Percentiles rank a stretch among this genome's conserved stretches.
Evolutionary conservation across 2,329 filamentous ascomycete species (phyloP).

Genomic region (Ceratocystis alfenasii): DNA sequence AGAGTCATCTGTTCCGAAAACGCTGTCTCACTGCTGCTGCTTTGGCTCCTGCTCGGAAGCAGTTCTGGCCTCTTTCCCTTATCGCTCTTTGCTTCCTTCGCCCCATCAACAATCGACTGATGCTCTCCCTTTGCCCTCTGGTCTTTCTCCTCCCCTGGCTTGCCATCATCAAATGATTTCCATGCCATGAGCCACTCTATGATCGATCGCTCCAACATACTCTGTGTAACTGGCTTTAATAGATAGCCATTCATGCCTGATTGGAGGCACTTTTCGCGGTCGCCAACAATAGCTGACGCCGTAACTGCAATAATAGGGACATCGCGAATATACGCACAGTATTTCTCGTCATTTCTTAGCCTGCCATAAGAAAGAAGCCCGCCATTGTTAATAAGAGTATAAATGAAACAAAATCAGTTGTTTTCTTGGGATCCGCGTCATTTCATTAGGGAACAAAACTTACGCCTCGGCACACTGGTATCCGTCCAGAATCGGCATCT

Average conservation of each 20-base stretch:
- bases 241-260: conserved; percentile 70
- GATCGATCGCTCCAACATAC: conserved; percentile 17
- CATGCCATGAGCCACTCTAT: conserved; percentile 11
- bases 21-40: neutral
- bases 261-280: conserved; percentile 59
- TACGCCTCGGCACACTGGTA: conserved; percentile 60
- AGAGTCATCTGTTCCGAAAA: neutral
- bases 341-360: conserved; percentile 14
- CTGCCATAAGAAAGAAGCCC: conserved; percentile 47
- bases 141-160: neutral
- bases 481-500: conserved; percentile 66
- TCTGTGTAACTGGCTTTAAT: conserved; percentile 50
- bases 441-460: neutral
- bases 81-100: too few relatives aligned
- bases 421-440: neutral
- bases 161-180: neutral
- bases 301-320: conserved; percentile 76
- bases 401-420: neutral
- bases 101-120: too few relatives aligned
- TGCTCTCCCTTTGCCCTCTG: neutral
- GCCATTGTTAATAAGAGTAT: conserved; percentile 40
- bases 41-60: neutral
- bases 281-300: conserved; percentile 64
- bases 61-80: too few relatives aligned
- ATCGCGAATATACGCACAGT: conserved; percentile 37